A percentile compares a stretch with the other conserved stretches of the same genome.
These are phyloP conservation scores for Diaporthe citrichinensis DNA, from an alignment of 2,329 filamentous ascomycete genomes.

Conservation along the genomic window DNA sequence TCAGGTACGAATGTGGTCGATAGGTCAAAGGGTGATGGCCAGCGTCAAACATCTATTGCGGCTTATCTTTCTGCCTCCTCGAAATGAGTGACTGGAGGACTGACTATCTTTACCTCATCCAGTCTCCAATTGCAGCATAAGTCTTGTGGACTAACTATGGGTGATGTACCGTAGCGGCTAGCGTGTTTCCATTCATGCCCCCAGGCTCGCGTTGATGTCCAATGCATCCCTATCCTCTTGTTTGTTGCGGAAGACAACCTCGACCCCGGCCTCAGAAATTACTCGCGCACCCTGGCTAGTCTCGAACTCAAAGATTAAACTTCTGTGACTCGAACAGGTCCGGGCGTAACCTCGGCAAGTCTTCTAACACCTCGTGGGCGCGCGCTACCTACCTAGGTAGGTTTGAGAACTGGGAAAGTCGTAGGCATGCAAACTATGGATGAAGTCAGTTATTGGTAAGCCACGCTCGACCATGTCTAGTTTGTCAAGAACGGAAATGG, in stretches of 20 bases:
- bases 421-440: background rate
- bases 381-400: background rate
- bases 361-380: background rate
- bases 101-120: background rate
- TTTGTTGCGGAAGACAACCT: background rate
- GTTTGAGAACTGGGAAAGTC: background rate
- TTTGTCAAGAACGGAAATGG: background rate
- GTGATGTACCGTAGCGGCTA: background rate
- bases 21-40: background rate
- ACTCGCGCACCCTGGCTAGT: background rate
- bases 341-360: background rate
- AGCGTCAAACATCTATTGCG: background rate
- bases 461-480: too few species aligned
- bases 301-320: background rate
- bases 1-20: too few species aligned
- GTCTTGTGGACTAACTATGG: background rate
- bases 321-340: background rate
- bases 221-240: background rate
- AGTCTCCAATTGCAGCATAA: background rate
- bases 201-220: background rate
- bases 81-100: background rate
- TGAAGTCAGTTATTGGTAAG: background rate
- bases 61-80: background rate
- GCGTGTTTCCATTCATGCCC: background rate
- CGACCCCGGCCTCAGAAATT: background rate